phyloP scores from a whole-genome alignment of 768 basidiomycete genomes.

The Naganishia vaughanmartiniae region DNA sequence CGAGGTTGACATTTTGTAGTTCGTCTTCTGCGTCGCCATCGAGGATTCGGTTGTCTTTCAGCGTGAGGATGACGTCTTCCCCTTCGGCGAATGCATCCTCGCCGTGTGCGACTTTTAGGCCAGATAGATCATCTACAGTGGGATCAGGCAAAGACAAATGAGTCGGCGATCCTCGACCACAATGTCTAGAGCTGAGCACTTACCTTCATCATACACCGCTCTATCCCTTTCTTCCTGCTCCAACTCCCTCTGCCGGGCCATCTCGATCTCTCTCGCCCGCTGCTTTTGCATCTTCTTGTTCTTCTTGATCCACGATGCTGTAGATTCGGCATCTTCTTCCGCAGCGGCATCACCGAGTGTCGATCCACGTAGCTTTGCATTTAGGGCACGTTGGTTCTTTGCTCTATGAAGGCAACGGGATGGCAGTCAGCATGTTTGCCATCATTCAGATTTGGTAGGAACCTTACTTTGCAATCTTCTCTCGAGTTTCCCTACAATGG shows the following conservation, averaged over 20 bases:
- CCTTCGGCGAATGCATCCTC: slow-evolving; percentile 88
- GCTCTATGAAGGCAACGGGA: slow-evolving; percentile 55
- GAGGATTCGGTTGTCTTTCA: slow-evolving; percentile 92
- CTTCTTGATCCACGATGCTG: slow-evolving; percentile 85
- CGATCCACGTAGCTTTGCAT: slow-evolving; percentile 83
- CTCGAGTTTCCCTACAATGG: slow-evolving; percentile 41
- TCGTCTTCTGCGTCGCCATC: slow-evolving; percentile 95
- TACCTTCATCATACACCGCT: slow-evolving; percentile 84
- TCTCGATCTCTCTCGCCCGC: slow-evolving; percentile 77
- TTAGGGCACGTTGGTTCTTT: slow-evolving; percentile 88
- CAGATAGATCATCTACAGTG: slow-evolving; percentile 74
- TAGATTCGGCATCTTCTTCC: slow-evolving; percentile 56
- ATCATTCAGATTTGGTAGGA: slow-evolving; percentile 32
- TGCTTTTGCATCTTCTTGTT: slow-evolving; percentile 65
- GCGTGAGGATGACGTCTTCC: slow-evolving; percentile 88
- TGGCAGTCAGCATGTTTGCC: slow-evolving; percentile 4
- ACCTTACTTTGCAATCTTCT: slow-evolving; percentile 64
- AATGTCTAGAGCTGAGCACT: slow-evolving; percentile 45
- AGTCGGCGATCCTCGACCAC: not conserved
- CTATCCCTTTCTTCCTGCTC: slow-evolving; percentile 83
- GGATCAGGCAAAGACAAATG: not conserved
- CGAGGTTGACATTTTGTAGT: slow-evolving; percentile 91
- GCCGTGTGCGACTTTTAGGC: slow-evolving; percentile 94
- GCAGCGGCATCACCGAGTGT: slow-evolving; percentile 75
- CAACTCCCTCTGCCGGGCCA: slow-evolving; percentile 65